Base-by-base conservation (phyloP, 2,329 filamentous ascomycete species). In the Hypoxylon sp. region DNA sequence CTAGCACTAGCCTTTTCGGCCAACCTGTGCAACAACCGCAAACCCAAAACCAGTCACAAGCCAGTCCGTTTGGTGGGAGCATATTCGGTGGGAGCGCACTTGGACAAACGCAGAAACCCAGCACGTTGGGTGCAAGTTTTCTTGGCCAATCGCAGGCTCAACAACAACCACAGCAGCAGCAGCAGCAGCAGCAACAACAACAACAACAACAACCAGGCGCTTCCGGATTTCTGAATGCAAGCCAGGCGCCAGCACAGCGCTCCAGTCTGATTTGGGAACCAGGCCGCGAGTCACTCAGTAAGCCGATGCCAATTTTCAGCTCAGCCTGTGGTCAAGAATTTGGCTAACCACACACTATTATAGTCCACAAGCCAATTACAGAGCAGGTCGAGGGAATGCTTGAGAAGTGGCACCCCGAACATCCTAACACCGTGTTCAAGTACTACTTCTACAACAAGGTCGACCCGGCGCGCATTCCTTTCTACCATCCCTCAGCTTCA, bases 371-470 rank as follows among this genome's bases (percentile, higher is more conserved):
- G 78, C 88, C 90, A 52, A 87, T 94, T 48, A 85, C 89, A 19
- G 90, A 94, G 63, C 92, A 95, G 78, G 92, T 94, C 78, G 84
- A 86, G 67, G 84, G 89, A 26, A 85, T 96, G 44, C 83, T 88
- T 58, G 84, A 88, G 67, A 94, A 94, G 81, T 96, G 93, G 93
- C 86, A 92, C 68, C 90, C 92, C 0, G 80, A 85, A 26, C 87
- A 85, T 78, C 85, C 88, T 22, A 89, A 88, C 77, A 94, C 92
- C 74, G 88, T 87, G 29, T 94, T 96, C 82, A 92, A 93, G 79
- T 85, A 92, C 77, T 95, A 95, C 83, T 93, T 96, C 79, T 97
- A 96, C 85, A 96, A 96, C 81, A 90, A 92, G 72, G 92, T 94
- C 70, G 90, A 92, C 70, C 88, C 92, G 75, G 87, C 88, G 58